Percentiles rank a stretch among this genome's conserved stretches.
phyloP scores from a whole-genome alignment of 208 protist genomes.

The Trypanosoma rangeli region DNA sequence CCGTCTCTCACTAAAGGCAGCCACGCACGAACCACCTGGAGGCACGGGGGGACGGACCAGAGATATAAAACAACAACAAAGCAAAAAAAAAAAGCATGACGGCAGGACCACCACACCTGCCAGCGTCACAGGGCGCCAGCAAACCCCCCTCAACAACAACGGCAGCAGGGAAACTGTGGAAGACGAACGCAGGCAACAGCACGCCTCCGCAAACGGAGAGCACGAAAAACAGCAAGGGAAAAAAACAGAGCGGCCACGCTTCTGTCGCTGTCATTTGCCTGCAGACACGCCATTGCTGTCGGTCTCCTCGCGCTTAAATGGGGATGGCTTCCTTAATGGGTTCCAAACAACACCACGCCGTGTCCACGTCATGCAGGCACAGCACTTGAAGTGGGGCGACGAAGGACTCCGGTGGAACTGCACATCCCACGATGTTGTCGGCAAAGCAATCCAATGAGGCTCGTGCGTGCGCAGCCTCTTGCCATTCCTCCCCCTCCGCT shows the following conservation, averaged over 20 bases:
- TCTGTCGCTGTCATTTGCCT: not conserved
- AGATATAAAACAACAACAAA: not conserved
- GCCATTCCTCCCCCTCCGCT: conserved; percentile 2
- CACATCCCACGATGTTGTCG: conserved; percentile 85
- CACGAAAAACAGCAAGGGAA: no score
- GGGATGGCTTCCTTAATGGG: conserved; percentile 35
- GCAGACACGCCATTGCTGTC: not conserved
- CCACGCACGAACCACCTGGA: not conserved
- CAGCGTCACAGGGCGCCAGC: no score
- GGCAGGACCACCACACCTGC: not conserved
- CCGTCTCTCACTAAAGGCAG: not conserved
- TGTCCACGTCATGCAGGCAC: conserved; percentile 43
- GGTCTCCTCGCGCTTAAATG: conserved; percentile 19
- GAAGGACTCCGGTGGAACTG: conserved; percentile 70
- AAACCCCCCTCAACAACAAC: no score
- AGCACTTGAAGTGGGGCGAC: conserved; percentile 81
- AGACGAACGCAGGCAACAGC: no score
- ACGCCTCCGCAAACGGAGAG: no score
- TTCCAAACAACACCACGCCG: conserved; percentile 42
- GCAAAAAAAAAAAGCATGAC: conserved; percentile 3
- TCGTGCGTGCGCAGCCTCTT: conserved; percentile 14
- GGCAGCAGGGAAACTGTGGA: no score
- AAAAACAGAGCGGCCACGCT: not conserved
- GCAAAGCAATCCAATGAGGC: conserved; percentile 46
- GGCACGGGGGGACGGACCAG: not conserved